Base-by-base conservation (phyloP, 345 rosid species). In the Laguncularia racemosa region DNA sequence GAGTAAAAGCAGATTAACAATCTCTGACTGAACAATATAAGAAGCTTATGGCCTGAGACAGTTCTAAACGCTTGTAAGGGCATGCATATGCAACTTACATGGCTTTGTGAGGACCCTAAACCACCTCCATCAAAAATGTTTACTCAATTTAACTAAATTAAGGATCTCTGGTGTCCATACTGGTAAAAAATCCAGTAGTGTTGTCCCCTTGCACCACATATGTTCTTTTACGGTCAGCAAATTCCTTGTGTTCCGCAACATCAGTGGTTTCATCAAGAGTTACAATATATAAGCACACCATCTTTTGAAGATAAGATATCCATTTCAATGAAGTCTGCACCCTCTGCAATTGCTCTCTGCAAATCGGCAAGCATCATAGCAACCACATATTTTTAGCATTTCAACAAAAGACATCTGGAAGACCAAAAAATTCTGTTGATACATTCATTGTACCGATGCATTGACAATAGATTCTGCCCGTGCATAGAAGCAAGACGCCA, bases 281-380 rank as follows among this genome's bases (percentile, higher is more conserved):
- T 44, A 89, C 84, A 60, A 72, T 97, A 89, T 63, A 89, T 78
- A 23, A 89, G 95, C 23, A 83, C 74, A 66, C 96, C 96, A 53
- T 89, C 97, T 73, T 83, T 93, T 50, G 95, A 59, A 62, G 96
- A 71, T 12, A 86, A 61, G 33, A 89, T 79, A 77, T 93, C 95
- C 14, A 91, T 63, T 78, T 93, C 99, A 53, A 93, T 93, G 71
- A 89, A 93, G 72, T 89, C 97, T 63, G 99, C 72, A 54, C 96
- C 97, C 59, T 93, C 99, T 70, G 85, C 89, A 55, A 89, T 89
- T 21, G 96, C 96, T 72, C 95, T 93, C 97, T 93, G 72, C 62
- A 77, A 77, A 76, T 60, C 33, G 59, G 54, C 26, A 64, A 20
- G 46, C 19, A 51, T 21, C 16, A 14, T 45, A n/a, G n/a, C n/a